Evolutionary conservation across 2,329 filamentous ascomycete species (phyloP), one percentile per base, ranked within the genome.

Genomic region (Alternaria triticina): DNA sequence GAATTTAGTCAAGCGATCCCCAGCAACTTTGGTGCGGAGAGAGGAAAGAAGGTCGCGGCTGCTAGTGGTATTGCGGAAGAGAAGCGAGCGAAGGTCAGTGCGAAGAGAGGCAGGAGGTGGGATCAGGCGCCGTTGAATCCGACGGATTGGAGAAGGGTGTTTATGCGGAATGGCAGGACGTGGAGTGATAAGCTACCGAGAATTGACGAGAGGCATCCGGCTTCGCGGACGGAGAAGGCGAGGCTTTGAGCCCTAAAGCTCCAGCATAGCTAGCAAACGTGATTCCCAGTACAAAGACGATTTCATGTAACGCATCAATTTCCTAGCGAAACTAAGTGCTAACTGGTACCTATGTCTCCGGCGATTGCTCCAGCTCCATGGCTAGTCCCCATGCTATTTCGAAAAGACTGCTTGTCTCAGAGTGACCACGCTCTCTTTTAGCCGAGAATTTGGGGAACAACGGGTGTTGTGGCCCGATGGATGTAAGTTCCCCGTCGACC

Each of bases 1-100:
- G 68, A 69, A 30, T 70, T 70, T 6, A 69, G 59, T 43, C 66
- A 69, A 28, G 66, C 66, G 1, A 61, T 69, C 12, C 66, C 64
- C 2, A 70, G 58, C 15, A 69, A 69, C n/a, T 69, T 70, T 46
- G 68, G 68, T 27, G 57, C 54, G 7, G 66, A 67, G 43, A 56
- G 66, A 6, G 68, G 66, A 0, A 51, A 15, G 27, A 62, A 55
- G 9, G 65, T 70, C 3, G 68, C 66, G 7, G 56, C 59, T 46
- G 68, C 64, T 20, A 69, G 68, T 61, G 64, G 64, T 0, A 70
- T 69, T 54, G 59, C 61, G 6, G 56, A 60, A 8, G 54, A 54
- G 1, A 68, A 62, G 56, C 54, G 61, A 15, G 64, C 61, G 11
- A 64, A 59, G 13, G 64, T 66, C 1, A 30, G 44, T 0, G 52